Evolutionary conservation across 768 basidiomycete genomes (phyloP).

Genomic region (Agaricus blazei): DNA sequence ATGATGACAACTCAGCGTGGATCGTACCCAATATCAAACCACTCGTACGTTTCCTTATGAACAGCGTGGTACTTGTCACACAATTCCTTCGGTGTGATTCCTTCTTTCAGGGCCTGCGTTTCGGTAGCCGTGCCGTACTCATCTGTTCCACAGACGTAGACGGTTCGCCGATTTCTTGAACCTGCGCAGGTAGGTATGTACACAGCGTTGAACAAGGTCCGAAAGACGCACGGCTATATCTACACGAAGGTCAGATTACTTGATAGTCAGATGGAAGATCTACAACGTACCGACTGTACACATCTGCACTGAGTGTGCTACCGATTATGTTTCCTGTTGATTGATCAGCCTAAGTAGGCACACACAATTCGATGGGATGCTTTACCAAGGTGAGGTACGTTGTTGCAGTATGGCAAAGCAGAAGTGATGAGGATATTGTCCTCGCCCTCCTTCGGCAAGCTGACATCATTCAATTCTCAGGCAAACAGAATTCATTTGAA

Average conservation of each 20-base stretch:
- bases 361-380: conserved; percentile 1
- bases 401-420: conserved; percentile 94
- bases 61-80: conserved; percentile 90
- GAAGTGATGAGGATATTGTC: conserved; percentile 90
- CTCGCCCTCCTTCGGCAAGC: conserved; percentile 78
- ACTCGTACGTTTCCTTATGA: conserved; percentile 91
- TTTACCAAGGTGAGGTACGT: conserved; percentile 91
- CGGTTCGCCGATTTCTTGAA: conserved; percentile 80
- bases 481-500: conserved; percentile 2
- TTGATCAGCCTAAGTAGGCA: background rate
- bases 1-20: background rate
- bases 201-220: background rate
- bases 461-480: conserved; percentile 13
- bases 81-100: conserved; percentile 68
- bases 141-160: conserved; percentile 97
- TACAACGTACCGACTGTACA: conserved; percentile 78
- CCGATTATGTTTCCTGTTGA: conserved; percentile 81
- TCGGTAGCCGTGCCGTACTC: conserved; percentile 99
- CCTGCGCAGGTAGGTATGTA: conserved; percentile 24
- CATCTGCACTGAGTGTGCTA: conserved; percentile 94
- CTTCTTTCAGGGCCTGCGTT: conserved; percentile 91
- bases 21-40: conserved; percentile 91
- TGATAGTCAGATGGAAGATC: background rate
- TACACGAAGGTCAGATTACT: conserved; percentile 18
- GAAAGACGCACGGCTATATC: conserved; percentile 53